Evolutionary conservation across 1,284 basidiomycete genomes (phyloP), one percentile per base, ranked within the genome.

Genomic region (Agaricales sp.): DNA sequence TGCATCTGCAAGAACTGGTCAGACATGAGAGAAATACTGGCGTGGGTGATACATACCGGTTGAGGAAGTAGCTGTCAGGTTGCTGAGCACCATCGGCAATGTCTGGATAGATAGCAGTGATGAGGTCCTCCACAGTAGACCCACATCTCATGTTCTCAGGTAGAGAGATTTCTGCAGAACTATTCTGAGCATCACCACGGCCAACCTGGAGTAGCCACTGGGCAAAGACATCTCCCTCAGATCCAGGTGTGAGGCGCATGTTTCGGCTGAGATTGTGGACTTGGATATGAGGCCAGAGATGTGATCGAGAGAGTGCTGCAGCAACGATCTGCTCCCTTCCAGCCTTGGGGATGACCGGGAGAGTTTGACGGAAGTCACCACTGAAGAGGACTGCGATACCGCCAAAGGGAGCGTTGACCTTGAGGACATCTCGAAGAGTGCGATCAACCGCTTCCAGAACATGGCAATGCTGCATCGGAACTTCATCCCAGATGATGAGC

Each of bases 361-460:
- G 48, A 23, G 50, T 61, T 44, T 65, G 63, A 30, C 56, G 54
- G 19, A 58, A 65, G 50, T 67, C 61, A 2, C 63, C 62, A 20
- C 63, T 58, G 51, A 63, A 59, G 2, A 67, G 48, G 1, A 61
- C 50, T n/a, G 62, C 61, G 1, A 60, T 49, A 0, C 66, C 65
- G 8, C 66, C 64, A 58, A 63, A 67, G 2, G 54, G 56, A 2
- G 45, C 20, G 6, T 63, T 38, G n/a, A 46, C 38, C n/a, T 55
- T 50, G 0, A 49, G 20, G 3, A 67, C 25, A 48, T 65, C 60
- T 3, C 50, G 52, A 1, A 64, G 39, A 8, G 58, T 57, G 2
- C 53, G 49, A 48, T 66, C 58, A 11, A 64, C 56, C 2, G 61
- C 60, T 51, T 63, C 60, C 20, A 55, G 19, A 19, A 48, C 47